These are phyloP conservation scores for Peronosclerospora sorghi DNA, from an alignment of 352 stramenopile species.

Conservation along the genomic window DNA sequence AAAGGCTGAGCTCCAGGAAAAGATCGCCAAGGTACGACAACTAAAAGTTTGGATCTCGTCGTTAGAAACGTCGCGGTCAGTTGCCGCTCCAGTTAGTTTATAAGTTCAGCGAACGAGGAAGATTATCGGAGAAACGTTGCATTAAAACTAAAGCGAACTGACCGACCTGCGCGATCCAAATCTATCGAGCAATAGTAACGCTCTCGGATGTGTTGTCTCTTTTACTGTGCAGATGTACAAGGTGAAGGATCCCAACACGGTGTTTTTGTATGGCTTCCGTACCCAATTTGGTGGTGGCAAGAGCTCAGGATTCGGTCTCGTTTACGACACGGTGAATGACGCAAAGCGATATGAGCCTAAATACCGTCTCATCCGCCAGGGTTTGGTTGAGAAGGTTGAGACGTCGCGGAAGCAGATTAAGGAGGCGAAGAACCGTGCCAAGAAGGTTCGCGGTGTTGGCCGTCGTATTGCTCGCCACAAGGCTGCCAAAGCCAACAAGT, in stretches of 20 bases:
- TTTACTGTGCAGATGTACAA: constrained; percentile 86
- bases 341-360: constrained; percentile 98
- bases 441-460: constrained; percentile 97
- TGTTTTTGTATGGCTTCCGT: constrained; percentile 96
- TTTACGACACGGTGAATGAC: constrained; percentile 98
- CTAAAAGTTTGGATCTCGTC: background rate
- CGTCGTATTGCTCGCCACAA: constrained; percentile 98
- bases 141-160: too few species aligned
- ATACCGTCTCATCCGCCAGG: constrained; percentile 91
- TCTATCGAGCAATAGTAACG: too few species aligned
- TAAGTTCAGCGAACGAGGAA: too few species aligned
- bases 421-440: constrained; percentile 98
- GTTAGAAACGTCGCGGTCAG: background rate
- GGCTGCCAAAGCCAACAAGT: constrained; percentile 95
- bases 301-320: constrained; percentile 95
- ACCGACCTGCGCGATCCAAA: too few species aligned
- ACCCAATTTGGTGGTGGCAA: constrained; percentile 97
- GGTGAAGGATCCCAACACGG: constrained; percentile 90
- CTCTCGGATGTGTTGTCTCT: constrained; percentile 9
- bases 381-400: constrained; percentile 91
- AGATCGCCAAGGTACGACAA: constrained; percentile 89
- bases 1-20: constrained; percentile 96
- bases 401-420: constrained; percentile 99
- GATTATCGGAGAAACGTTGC: too few species aligned
- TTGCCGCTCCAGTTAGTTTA: background rate